A percentile compares a stretch with the other conserved stretches of the same genome.
These are phyloP conservation scores for Psilocybe subaeruginosa DNA, from an alignment of 768 basidiomycete species.

Conservation along the genomic window DNA sequence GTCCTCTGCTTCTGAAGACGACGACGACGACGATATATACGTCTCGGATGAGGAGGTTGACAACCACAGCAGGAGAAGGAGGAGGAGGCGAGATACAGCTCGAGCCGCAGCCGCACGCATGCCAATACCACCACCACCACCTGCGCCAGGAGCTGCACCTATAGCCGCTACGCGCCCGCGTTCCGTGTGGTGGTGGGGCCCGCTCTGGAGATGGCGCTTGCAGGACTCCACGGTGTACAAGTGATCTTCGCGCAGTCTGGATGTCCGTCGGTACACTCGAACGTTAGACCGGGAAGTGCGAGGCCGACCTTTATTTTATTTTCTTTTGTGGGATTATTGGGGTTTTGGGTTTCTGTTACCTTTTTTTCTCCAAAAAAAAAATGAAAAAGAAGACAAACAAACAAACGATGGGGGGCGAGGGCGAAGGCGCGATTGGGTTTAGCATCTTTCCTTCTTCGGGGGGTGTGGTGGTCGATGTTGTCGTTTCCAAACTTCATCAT, in stretches of 20 bases:
- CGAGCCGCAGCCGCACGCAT: not conserved
- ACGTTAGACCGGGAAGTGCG: not conserved
- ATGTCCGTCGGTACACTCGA: not conserved
- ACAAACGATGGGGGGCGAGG: too few relatives aligned
- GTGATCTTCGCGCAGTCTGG: not conserved
- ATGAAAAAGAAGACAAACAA: too few relatives aligned
- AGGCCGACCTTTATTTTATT: not conserved
- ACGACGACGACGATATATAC: slow-evolving; percentile 22
- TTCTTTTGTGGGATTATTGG: too few relatives aligned
- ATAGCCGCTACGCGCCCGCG: slow-evolving; percentile 20
- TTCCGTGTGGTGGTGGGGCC: slow-evolving; percentile 85
- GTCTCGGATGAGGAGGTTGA: slow-evolving; percentile 14
- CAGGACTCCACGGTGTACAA: slow-evolving; percentile 77
- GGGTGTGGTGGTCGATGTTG: too few relatives aligned
- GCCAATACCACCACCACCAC: not conserved
- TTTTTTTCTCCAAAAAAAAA: too few relatives aligned
- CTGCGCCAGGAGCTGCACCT: slow-evolving; percentile 9
- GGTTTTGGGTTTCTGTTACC: too few relatives aligned
- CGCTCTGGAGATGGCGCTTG: slow-evolving; percentile 72
- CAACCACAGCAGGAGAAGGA: not conserved
- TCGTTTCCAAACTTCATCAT: too few relatives aligned
- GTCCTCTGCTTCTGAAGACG: slow-evolving; percentile 8
- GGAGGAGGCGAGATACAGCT: not conserved
- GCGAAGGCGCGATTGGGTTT: too few relatives aligned
- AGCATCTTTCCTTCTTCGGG: too few relatives aligned